A percentile compares a stretch with the other conserved stretches of the same genome.
These are phyloP conservation scores for Urostyla sp. DNA, from an alignment of 73 alveolate species.

Conservation along the genomic window DNA sequence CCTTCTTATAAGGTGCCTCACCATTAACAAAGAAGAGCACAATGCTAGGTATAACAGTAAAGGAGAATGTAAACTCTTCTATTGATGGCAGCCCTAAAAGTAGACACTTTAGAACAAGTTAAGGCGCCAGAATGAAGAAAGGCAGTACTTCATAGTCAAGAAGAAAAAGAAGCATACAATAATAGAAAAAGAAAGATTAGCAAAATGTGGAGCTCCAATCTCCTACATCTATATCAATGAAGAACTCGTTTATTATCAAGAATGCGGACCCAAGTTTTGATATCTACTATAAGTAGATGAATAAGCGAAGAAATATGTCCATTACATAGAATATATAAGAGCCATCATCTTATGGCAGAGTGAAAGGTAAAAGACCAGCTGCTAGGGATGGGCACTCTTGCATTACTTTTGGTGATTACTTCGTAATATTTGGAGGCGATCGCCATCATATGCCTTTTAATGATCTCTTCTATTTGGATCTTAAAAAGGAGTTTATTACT, in stretches of 20 bases:
- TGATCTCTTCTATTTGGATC: slow-evolving; percentile 73
- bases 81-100: slow-evolving; percentile 12
- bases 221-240: slow-evolving; percentile 71
- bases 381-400: slow-evolving; percentile 98
- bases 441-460: slow-evolving; percentile 98
- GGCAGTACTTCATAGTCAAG: slow-evolving; percentile 5
- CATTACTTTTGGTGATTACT: slow-evolving; percentile 76
- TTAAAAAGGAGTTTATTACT: slow-evolving; percentile 29
- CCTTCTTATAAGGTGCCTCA: no score
- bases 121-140: background rate
- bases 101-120: background rate
- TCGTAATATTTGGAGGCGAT: slow-evolving; percentile 98
- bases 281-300: slow-evolving; percentile 36
- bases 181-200: background rate
- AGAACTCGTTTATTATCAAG: slow-evolving; percentile 65
- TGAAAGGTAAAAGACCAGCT: slow-evolving; percentile 86
- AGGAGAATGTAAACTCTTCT: no score
- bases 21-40: slow-evolving; percentile 18
- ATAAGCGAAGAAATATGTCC: slow-evolving; percentile 8
- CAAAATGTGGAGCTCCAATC: slow-evolving; percentile 14
- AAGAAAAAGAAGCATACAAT: background rate
- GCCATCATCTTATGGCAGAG: slow-evolving; percentile 30
- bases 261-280: slow-evolving; percentile 70
- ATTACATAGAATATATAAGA: background rate
- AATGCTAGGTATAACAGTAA: background rate